A percentile compares a stretch with the other conserved stretches of the same genome.
Evolutionary conservation across 148 eudicot genomes (phyloP).

Genomic region (Cornus kousa): DNA sequence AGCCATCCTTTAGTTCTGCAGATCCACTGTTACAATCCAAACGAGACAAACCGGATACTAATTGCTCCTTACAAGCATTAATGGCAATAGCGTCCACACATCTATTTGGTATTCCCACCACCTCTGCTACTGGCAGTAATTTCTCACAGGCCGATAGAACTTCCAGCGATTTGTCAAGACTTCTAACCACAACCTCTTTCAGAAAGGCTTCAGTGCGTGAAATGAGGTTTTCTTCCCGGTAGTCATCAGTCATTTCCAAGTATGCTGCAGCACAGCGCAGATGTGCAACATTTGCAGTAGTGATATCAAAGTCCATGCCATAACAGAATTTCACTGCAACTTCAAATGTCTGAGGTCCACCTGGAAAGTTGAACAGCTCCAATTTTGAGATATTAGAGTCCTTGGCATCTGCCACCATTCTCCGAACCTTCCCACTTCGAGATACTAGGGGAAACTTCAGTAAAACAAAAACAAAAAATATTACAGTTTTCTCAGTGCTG

Average conservation of each 20-base stretch:
- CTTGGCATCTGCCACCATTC: conserved; percentile 56
- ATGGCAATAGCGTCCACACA: conserved; percentile 51
- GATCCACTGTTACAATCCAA: conserved; percentile 32
- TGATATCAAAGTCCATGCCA: conserved; percentile 64
- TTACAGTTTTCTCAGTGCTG: conserved; percentile 3
- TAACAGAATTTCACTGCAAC: conserved; percentile 70
- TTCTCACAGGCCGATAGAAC: conserved; percentile 54
- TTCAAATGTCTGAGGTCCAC: conserved; percentile 57
- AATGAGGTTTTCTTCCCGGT: conserved; percentile 56
- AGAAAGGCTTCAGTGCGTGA: conserved; percentile 56
- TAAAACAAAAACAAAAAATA: neutral
- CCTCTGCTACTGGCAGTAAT: conserved; percentile 42
- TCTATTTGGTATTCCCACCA: conserved; percentile 39
- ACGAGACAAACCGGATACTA: conserved; percentile 43
- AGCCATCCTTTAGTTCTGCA: conserved; percentile 33
- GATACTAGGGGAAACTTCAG: conserved; percentile 68
- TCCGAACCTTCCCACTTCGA: conserved; percentile 65
- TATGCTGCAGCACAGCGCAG: conserved; percentile 63
- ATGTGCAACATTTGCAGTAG: conserved; percentile 47
- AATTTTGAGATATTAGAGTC: conserved; percentile 38
- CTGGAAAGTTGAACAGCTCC: conserved; percentile 51
- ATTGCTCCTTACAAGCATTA: conserved; percentile 58
- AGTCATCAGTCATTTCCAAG: conserved; percentile 68
- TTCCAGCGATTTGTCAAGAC: conserved; percentile 56
- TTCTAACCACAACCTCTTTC: conserved; percentile 40